Percentiles rank a stretch among this genome's conserved stretches.
phyloP scores from a whole-genome alignment of 805 yeast species.

The Metschnikowia lachancei region DNA sequence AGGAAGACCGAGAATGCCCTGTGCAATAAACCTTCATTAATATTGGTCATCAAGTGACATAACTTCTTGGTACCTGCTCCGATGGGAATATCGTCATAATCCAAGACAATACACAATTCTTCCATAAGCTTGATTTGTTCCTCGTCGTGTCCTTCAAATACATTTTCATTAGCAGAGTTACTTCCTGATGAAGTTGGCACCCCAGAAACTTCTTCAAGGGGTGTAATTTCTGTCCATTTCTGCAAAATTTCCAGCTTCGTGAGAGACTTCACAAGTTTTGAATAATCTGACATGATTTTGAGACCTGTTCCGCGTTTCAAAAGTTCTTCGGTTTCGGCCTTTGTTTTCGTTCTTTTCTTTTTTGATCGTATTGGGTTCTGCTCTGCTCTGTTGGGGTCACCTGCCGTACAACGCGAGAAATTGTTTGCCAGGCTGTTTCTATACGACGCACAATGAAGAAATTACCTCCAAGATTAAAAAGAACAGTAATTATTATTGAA shows the following conservation, averaged over 20 bases:
- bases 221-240: conserved; percentile 66
- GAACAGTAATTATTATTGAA: too few species aligned
- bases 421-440: too few species aligned
- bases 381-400: too few species aligned
- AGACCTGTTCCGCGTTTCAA: neutral
- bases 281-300: conserved; percentile 32
- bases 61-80: conserved; percentile 94
- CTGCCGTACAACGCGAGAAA: too few species aligned
- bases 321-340: neutral
- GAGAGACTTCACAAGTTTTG: conserved; percentile 53
- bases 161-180: conserved; percentile 26
- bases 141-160: conserved; percentile 86
- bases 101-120: conserved; percentile 91
- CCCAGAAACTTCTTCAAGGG: conserved; percentile 59
- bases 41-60: conserved; percentile 85
- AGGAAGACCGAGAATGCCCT: conserved; percentile 96
- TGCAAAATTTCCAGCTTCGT: conserved; percentile 48
- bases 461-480: too few species aligned
- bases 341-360: neutral
- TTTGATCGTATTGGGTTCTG: too few species aligned
- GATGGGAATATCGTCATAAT: conserved; percentile 79
- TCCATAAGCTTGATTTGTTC: conserved; percentile 96
- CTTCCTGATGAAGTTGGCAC: conserved; percentile 39
- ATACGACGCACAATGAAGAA: too few species aligned
- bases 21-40: conserved; percentile 81